Evolutionary conservation across 306 rosid genomes (phyloP).

Genomic region (Quercus alba): DNA sequence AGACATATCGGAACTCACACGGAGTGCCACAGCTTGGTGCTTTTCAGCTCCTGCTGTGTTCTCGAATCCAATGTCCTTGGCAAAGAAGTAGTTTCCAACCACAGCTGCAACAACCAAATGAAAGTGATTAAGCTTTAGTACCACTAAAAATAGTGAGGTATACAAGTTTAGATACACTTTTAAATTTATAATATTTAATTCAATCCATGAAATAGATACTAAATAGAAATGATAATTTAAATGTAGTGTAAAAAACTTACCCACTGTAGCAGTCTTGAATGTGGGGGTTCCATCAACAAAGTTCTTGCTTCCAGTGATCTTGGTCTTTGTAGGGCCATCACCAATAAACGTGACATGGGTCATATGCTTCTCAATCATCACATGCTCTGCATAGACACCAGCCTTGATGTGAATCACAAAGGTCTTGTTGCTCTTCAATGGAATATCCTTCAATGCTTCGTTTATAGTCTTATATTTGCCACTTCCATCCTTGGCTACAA

Average conservation of each 20-base stretch:
- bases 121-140: not conserved
- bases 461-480: slow-evolving; percentile 54
- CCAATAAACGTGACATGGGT: slow-evolving; percentile 52
- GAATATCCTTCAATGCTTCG: slow-evolving; percentile 56
- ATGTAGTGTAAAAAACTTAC: slow-evolving; percentile 29
- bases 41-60: slow-evolving; percentile 47
- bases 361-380: slow-evolving; percentile 27
- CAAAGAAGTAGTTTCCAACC: slow-evolving; percentile 58
- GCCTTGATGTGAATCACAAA: slow-evolving; percentile 71
- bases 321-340: slow-evolving; percentile 73
- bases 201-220: not conserved
- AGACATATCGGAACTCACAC: slow-evolving; percentile 44
- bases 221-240: not conserved
- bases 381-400: slow-evolving; percentile 54
- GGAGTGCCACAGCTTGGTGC: slow-evolving; percentile 54
- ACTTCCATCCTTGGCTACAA: slow-evolving; percentile 64
- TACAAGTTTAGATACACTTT: not conserved
- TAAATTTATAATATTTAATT: not conserved
- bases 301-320: slow-evolving; percentile 41
- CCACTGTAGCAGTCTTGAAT: slow-evolving; percentile 51
- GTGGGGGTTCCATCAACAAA: slow-evolving; percentile 46
- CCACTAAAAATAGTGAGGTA: not conserved
- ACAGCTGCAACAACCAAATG: slow-evolving; percentile 36
- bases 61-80: slow-evolving; percentile 55
- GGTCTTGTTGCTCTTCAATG: slow-evolving; percentile 25